phyloP scores from a whole-genome alignment of 441 rosid genomes.

The Raphanus hybrid region DNA sequence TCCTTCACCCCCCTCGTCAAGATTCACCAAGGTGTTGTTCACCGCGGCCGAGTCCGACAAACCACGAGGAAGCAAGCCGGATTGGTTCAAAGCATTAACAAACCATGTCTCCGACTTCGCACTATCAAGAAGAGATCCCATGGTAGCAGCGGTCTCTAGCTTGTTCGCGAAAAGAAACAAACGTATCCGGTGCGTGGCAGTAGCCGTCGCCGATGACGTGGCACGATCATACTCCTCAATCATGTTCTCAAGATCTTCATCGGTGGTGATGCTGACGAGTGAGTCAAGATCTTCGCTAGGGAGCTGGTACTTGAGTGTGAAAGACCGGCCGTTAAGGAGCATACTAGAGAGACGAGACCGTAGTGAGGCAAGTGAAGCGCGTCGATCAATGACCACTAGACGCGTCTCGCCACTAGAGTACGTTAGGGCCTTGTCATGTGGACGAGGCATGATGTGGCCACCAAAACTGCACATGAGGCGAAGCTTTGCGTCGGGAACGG shows the following conservation, averaged over 20 bases:
- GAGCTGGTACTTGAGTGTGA: constrained; percentile 72
- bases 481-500: constrained; percentile 57
- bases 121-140: constrained; percentile 58
- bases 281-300: constrained; percentile 74
- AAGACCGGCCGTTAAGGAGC: constrained; percentile 59
- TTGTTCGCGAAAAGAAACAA: constrained; percentile 58
- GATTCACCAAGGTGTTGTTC: constrained; percentile 48
- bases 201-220: constrained; percentile 32
- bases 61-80: constrained; percentile 57
- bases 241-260: constrained; percentile 72
- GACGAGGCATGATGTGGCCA: constrained; percentile 73
- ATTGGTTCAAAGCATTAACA: constrained; percentile 64
- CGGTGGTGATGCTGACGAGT: constrained; percentile 61
- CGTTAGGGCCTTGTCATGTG: constrained; percentile 65
- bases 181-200: constrained; percentile 51
- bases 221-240: constrained; percentile 65
- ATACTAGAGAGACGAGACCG: constrained; percentile 58
- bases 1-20: constrained; percentile 42
- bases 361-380: constrained; percentile 51
- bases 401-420: constrained; percentile 69
- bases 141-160: constrained; percentile 60
- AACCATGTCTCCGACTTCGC: constrained; percentile 68
- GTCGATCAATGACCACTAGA: constrained; percentile 60
- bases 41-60: constrained; percentile 56
- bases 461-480: constrained; percentile 70